phyloP scores from a whole-genome alignment of 2,329 filamentous ascomycete genomes.

The Fusarium sp. region DNA sequence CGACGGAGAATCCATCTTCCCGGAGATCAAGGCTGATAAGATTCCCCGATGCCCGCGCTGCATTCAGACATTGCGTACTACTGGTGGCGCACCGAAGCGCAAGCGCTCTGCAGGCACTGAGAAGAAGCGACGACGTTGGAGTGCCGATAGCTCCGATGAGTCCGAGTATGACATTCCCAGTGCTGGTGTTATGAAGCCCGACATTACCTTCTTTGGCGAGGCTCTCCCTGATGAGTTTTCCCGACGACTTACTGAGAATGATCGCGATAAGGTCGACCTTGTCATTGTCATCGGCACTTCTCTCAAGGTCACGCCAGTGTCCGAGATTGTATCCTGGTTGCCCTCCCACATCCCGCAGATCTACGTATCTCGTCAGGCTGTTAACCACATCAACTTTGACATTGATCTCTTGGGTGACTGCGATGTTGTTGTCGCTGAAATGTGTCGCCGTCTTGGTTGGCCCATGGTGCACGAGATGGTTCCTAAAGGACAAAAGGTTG shows the following conservation, averaged over 20 bases:
- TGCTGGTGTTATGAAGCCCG: constrained; percentile 92
- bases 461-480: constrained; percentile 86
- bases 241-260: constrained; percentile 83
- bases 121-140: constrained; percentile 60
- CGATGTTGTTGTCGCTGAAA: constrained; percentile 89
- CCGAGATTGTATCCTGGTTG: constrained; percentile 87
- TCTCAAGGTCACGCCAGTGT: constrained; percentile 95
- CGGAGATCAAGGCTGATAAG: constrained; percentile 80
- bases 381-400: constrained; percentile 93
- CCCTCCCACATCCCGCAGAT: constrained; percentile 88
- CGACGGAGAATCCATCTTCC: constrained; percentile 82
- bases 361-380: constrained; percentile 88
- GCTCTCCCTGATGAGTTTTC: constrained; percentile 88
- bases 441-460: constrained; percentile 88
- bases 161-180: constrained; percentile 71
- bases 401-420: constrained; percentile 97
- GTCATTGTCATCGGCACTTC: constrained; percentile 97
- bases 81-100: constrained; percentile 54
- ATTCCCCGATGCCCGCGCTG: constrained; percentile 87
- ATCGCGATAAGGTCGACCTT: constrained; percentile 85
- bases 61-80: constrained; percentile 64
- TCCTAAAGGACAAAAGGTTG: constrained; percentile 73
- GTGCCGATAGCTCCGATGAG: constrained; percentile 60
- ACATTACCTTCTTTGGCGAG: constrained; percentile 99
- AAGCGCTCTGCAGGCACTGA: constrained; percentile 60